phyloP scores from a whole-genome alignment of 2,329 filamentous ascomycete species.

The Dactylellina leptospora region DNA sequence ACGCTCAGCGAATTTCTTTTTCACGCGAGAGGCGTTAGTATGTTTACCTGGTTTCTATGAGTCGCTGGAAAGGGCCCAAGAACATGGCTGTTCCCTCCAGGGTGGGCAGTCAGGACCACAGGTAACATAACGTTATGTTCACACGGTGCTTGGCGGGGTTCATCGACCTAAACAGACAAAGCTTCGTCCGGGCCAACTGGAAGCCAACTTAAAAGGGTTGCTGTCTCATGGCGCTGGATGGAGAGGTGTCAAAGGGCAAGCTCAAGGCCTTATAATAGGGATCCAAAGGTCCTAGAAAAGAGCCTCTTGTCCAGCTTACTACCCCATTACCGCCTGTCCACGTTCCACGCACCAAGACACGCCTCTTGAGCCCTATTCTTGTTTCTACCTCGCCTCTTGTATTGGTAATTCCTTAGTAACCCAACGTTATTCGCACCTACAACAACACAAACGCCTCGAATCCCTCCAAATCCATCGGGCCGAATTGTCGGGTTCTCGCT shows the following conservation, averaged over 20 bases:
- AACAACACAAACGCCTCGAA: conserved; percentile 32
- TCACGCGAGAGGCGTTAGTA: conserved; percentile 13
- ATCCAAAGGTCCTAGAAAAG: conserved; percentile 42
- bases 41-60: conserved; percentile 47
- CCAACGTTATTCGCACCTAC: conserved; percentile 53
- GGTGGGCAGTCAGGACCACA: no score
- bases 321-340: conserved; percentile 45
- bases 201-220: conserved; percentile 36
- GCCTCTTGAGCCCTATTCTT: conserved; percentile 41
- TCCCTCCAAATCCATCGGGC: neutral
- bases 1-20: conserved; percentile 28
- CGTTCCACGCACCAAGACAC: conserved; percentile 45
- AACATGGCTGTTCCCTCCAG: conserved; percentile 25
- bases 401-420: conserved; percentile 54
- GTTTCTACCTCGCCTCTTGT: conserved; percentile 44
- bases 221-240: conserved; percentile 29
- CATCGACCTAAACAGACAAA: conserved; percentile 24
- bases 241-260: conserved; percentile 24
- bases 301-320: conserved; percentile 51
- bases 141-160: conserved; percentile 40
- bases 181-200: conserved; percentile 16
- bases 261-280: conserved; percentile 39
- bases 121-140: conserved; percentile 50
- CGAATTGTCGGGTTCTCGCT: neutral
- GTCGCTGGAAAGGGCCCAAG: conserved; percentile 33